Conservation (phyloP, 495 filamentous ascomycete species). For the Aspergillus kassunensis region DNA sequence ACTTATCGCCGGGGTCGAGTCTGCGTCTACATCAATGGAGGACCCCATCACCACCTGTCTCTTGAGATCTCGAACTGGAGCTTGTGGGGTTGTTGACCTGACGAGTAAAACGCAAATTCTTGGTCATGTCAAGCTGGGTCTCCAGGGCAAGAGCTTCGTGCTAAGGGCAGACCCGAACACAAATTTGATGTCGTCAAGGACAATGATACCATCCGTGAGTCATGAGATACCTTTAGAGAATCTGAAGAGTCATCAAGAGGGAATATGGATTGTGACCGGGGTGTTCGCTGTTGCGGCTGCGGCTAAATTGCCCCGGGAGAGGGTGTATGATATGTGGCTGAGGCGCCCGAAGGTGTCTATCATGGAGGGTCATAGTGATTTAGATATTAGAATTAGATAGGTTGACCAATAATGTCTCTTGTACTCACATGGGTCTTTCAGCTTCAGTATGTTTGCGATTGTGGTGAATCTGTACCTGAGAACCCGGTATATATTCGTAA, state of each 20-base stretch:
- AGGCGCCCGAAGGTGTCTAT: background rate
- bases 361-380: background rate
- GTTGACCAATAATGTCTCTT: no score
- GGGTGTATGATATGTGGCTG: constrained; percentile 2
- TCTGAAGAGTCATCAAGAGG: background rate
- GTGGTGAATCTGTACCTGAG: no score
- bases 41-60: background rate
- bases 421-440: no score
- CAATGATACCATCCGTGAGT: constrained; percentile 4
- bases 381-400: background rate
- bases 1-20: background rate
- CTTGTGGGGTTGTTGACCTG: constrained; percentile 9
- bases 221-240: background rate
- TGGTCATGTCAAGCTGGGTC: background rate
- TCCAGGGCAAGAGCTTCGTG: background rate
- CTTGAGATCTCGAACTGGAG: constrained; percentile 6
- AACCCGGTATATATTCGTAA: no score
- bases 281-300: constrained; percentile 9
- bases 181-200: constrained; percentile 16
- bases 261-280: constrained; percentile 4
- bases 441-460: no score
- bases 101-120: background rate
- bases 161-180: constrained; percentile 17
- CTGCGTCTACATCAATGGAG: background rate
- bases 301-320: background rate